phyloP scores from a whole-genome alignment of 2,329 filamentous ascomycete species.

The Podosphaera aphanis region DNA sequence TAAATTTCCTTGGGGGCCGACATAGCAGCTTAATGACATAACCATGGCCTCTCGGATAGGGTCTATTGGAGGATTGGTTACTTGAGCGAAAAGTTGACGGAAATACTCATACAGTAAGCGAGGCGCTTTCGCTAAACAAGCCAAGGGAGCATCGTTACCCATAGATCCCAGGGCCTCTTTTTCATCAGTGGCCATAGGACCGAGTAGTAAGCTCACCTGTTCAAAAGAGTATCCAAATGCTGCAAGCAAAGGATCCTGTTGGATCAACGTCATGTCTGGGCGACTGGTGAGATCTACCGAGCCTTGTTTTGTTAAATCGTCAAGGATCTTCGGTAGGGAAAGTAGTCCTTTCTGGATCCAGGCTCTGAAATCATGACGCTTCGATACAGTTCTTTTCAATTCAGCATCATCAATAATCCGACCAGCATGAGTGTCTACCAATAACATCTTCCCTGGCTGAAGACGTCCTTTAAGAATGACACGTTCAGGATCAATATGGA shows the following conservation, averaged over 20 bases:
- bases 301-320: slow-evolving; percentile 31
- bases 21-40: slow-evolving; percentile 92
- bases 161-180: slow-evolving; percentile 95
- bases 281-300: slow-evolving; percentile 40
- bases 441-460: slow-evolving; percentile 83
- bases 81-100: slow-evolving; percentile 89
- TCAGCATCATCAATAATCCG: slow-evolving; percentile 88
- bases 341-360: slow-evolving; percentile 78
- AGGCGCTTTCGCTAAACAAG: slow-evolving; percentile 73
- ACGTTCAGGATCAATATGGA: slow-evolving; percentile 69
- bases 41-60: slow-evolving; percentile 93
- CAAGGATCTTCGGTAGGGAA: slow-evolving; percentile 51
- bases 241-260: slow-evolving; percentile 63
- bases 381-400: slow-evolving; percentile 71
- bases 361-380: slow-evolving; percentile 61
- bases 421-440: slow-evolving; percentile 76
- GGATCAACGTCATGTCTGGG: slow-evolving; percentile 45
- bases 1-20: slow-evolving; percentile 85
- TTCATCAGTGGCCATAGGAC: slow-evolving; percentile 88
- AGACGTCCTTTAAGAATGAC: slow-evolving; percentile 83
- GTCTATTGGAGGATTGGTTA: slow-evolving; percentile 93
- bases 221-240: slow-evolving; percentile 90
- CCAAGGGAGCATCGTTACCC: slow-evolving; percentile 88
- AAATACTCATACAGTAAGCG: slow-evolving; percentile 90
- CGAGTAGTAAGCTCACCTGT: slow-evolving; percentile 76